These are phyloP conservation scores for Takashimella koratensis DNA, from an alignment of 1,284 basidiomycete species.

Conservation along the genomic window DNA sequence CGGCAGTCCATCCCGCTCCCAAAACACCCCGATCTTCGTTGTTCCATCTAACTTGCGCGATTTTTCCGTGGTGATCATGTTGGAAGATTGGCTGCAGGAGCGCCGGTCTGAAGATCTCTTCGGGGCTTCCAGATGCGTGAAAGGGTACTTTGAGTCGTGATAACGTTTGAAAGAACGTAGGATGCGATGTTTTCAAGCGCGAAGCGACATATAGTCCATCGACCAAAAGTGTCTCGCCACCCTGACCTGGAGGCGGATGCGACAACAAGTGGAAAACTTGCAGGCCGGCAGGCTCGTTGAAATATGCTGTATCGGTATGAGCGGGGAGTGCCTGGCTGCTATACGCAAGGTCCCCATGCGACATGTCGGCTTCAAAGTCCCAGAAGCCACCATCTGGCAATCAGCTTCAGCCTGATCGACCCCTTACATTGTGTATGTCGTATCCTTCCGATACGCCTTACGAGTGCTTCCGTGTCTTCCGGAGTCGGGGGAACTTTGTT, in stretches of 20 bases:
- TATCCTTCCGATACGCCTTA: conserved; percentile 77
- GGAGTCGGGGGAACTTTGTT: conserved; percentile 73
- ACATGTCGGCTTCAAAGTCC: conserved; percentile 92
- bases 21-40: conserved; percentile 88
- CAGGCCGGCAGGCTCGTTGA: conserved; percentile 85
- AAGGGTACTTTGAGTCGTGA: conserved; percentile 68
- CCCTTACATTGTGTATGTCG: conserved; percentile 84
- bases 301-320: conserved; percentile 96
- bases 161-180: conserved; percentile 68
- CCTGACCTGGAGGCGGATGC: conserved; percentile 68
- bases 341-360: conserved; percentile 85
- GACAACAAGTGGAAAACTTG: conserved; percentile 93
- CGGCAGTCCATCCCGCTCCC: conserved; percentile 55
- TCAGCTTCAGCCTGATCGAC: conserved; percentile 3
- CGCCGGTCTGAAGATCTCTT: conserved; percentile 63
- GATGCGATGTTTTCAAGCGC: conserved; percentile 68
- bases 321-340: conserved; percentile 81
- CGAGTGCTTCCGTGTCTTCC: conserved; percentile 77
- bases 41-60: conserved; percentile 86
- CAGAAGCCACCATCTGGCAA: conserved; percentile 83
- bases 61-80: conserved; percentile 62
- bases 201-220: conserved; percentile 92
- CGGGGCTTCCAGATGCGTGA: conserved; percentile 80
- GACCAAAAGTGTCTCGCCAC: conserved; percentile 84
- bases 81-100: conserved; percentile 56